Evolutionary conservation across 306 rosid species (phyloP), one percentile per base, ranked within the genome.

Genomic region (Cicer cuneatum): DNA sequence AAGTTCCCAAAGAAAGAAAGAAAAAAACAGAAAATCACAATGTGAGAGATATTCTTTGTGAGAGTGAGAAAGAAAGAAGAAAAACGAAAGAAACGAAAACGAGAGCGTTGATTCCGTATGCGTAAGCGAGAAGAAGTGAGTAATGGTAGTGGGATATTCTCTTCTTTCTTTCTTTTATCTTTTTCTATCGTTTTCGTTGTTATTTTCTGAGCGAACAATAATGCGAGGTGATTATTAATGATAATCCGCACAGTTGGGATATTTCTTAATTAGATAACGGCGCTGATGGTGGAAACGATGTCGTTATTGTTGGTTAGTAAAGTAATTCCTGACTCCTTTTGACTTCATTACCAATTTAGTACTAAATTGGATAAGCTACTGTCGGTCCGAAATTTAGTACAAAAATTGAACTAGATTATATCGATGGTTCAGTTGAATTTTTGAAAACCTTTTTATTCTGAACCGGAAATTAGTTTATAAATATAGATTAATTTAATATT

Each of bases 91-190:
- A 41, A 69, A 12, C 6, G 68, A 16, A 11, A 69, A 74, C 63
- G 39, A 67, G 79, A 53, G 79, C 79, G 84, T 71, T 21, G 40
- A 79, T 69, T 46, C 66, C 71, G 81, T 60, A 48, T 53, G 84
- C 58, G 81, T 62, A 45, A 43, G 18, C n/a, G n/a, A 56, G 37
- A 15, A 42, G 18, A 63, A 10, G 33, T 35, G 51, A 67, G 72
- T 52, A 12, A 58, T 16, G 63, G 41, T 7, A 12, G 5, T 2
- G 65, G 58, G 43, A 41, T 52, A 40, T 62, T 43, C 13, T 39
- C 10, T 51, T 41, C 49, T 54, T 45, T 60, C 10, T 2, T 16
- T 56, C 9, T 41, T 21, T 53, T 63, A 46, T 18, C 48, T 10
- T 24, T 72, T 72, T 78, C 76, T 60, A 10, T 74, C 47, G 57